Base-by-base conservation (phyloP, 1,284 basidiomycete species). In the Uromyces viciae-fabae region DNA sequence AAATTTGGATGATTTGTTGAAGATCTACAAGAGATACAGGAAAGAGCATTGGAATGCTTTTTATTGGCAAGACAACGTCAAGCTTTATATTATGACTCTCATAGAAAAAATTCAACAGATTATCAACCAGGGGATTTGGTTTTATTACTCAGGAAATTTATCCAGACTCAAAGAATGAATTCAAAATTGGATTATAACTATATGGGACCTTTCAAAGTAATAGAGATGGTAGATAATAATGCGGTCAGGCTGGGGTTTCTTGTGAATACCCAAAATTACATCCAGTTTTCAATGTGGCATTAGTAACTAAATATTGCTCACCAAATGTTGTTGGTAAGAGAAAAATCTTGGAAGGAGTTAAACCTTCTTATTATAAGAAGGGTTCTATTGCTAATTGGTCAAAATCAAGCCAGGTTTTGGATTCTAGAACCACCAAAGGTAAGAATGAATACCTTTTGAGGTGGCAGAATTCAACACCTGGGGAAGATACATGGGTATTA, bases 281-380 rank as follows among this genome's bases (percentile, higher is more conserved):
- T 49, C 68, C 68, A 11, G 68, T 71, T 19, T 71, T 71, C 28
- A 71, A 71, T 71, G 68, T 71, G 2, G 11, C 22, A 14, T 25
- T 71, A 7, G 8, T 66, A 33, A 28, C 54, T 56, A 5, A 5
- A 56, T 56, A 56, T 22, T 28, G 22, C 31, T 22, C 19, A 8
- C 54, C 54, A 5, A 56, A 5, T 4, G 22, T n/a, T 8, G 54
- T 56, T 28, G 54, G 5, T 8, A 28, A 28, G 22, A 19, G 22
- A 56, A 28, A 28, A 22, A 28, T 22, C 7, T n/a, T 22, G 31
- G 19, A 8, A 8, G 54, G 54, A 56, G 19, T 56, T 4, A 5
- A 22, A 22, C 8, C 22, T 56, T 8, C 5, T 22, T 56, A 56
- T 22, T 56, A 56, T 22, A 4, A 8, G 22, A n/a, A 8, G 19